These are phyloP conservation scores for Cerrena zonata DNA, from an alignment of 1,284 basidiomycete genomes.

Conservation along the genomic window DNA sequence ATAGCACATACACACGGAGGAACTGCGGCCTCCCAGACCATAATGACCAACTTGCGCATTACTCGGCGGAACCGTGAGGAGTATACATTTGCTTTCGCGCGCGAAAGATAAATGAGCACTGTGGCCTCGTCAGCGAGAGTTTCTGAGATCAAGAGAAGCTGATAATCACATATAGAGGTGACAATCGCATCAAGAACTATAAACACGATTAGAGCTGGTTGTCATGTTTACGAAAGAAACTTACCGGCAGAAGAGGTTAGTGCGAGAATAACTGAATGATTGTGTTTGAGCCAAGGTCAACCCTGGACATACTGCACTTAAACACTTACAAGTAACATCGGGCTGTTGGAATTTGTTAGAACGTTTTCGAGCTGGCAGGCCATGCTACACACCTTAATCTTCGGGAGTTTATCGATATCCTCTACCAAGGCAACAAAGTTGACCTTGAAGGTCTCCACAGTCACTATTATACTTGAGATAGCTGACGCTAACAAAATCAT, in stretches of 20 bases:
- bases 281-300: slow-evolving; percentile 3
- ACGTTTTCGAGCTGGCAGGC: neutral
- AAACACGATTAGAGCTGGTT: neutral
- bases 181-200: slow-evolving; percentile 25
- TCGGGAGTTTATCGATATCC: slow-evolving; percentile 14
- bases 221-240: slow-evolving; percentile 1
- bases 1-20: slow-evolving; percentile 28
- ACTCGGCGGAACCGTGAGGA: slow-evolving; percentile 23
- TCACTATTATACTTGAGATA: slow-evolving; percentile 19
- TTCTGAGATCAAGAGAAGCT: neutral
- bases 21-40: slow-evolving; percentile 29
- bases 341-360: neutral
- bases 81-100: slow-evolving; percentile 23
- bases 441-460: slow-evolving; percentile 15
- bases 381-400: slow-evolving; percentile 17
- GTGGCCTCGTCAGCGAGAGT: neutral
- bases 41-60: slow-evolving; percentile 19
- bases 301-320: neutral
- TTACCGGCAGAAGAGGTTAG: slow-evolving; percentile 23
- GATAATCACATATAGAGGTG: slow-evolving; percentile 21
- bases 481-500: slow-evolving; percentile 19
- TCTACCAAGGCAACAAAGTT: slow-evolving; percentile 15
- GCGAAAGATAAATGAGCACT: slow-evolving; percentile 26
- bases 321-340: slow-evolving; percentile 6
- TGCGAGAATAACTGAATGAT: slow-evolving; percentile 17